Evolutionary conservation across 345 rosid genomes (phyloP).

Genomic region (Mercurialis annua): DNA sequence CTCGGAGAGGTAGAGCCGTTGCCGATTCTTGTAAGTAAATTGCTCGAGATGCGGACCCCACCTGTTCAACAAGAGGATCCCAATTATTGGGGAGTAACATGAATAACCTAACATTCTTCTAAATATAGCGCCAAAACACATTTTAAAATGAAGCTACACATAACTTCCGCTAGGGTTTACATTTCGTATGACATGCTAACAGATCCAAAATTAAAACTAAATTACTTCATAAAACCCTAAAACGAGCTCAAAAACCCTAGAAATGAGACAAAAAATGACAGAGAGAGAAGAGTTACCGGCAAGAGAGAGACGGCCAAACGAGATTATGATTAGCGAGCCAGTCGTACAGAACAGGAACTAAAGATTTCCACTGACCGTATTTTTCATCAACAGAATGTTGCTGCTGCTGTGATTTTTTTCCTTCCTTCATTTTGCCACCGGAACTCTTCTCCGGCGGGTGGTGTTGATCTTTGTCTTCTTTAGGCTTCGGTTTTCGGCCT

Average conservation of each 20-base stretch:
- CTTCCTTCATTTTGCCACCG: conserved; percentile 35
- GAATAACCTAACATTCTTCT: too few species aligned
- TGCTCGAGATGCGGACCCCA: conserved; percentile 80
- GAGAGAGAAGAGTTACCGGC: conserved; percentile 49
- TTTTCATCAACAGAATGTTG: conserved; percentile 74
- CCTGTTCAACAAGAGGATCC: conserved; percentile 24
- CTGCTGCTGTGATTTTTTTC: conserved; percentile 45
- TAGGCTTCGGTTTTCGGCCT: conserved; percentile 87
- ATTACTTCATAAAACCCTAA: background rate
- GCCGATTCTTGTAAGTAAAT: conserved; percentile 69
- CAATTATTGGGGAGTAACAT: too few species aligned
- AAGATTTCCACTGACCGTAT: conserved; percentile 91
- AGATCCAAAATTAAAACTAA: background rate
- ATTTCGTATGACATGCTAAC: background rate
- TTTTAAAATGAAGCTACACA: background rate
- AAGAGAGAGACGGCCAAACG: conserved; percentile 99
- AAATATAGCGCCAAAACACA: too few species aligned
- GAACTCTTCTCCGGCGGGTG: conserved; percentile 31
- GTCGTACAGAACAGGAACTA: conserved; percentile 94
- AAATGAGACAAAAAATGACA: background rate
- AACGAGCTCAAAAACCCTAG: conserved; percentile 28
- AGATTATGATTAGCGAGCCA: conserved; percentile 99
- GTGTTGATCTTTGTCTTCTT: conserved; percentile 57
- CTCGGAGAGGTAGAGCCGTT: conserved; percentile 68
- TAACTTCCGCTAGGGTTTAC: background rate